phyloP scores from a whole-genome alignment of 2,329 filamentous ascomycete species.

The Botrytis cinerea region DNA sequence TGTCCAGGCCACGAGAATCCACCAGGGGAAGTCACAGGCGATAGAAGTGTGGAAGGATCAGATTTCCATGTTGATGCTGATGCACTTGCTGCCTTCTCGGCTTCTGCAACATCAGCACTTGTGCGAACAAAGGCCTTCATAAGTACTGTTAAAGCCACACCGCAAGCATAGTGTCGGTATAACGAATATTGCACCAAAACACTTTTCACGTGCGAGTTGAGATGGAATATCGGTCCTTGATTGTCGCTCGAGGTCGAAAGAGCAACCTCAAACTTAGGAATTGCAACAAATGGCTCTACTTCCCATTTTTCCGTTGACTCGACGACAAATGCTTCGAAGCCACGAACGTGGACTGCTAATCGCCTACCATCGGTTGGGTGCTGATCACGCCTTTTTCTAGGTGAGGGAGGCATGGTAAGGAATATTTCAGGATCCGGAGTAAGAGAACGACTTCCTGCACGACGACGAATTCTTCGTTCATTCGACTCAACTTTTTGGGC shows the following conservation, averaged over 20 bases:
- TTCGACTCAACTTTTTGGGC: constrained; percentile 72
- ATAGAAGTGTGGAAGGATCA: constrained; percentile 33
- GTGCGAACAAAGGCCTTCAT: constrained; percentile 66
- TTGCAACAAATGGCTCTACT: constrained; percentile 77
- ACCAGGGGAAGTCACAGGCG: constrained; percentile 37
- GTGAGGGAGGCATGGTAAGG: constrained; percentile 52
- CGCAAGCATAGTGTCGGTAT: constrained; percentile 87
- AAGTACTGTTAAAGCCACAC: constrained; percentile 77
- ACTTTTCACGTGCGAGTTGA: constrained; percentile 79
- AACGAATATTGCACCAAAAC: constrained; percentile 87
- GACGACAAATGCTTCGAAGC: constrained; percentile 86
- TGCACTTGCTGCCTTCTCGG: constrained; percentile 41
- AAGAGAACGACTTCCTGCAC: constrained; percentile 71
- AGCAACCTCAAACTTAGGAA: constrained; percentile 85
- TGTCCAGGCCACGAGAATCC: constrained; percentile 26
- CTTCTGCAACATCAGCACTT: constrained; percentile 49
- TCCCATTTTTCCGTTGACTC: constrained; percentile 85
- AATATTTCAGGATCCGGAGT: constrained; percentile 67
- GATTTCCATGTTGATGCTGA: constrained; percentile 23
- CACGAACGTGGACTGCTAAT: constrained; percentile 76
- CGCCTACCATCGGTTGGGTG: constrained; percentile 73
- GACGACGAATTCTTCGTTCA: constrained; percentile 59
- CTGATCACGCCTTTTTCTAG: constrained; percentile 53
- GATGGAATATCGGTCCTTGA: constrained; percentile 83
- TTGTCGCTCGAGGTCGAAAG: constrained; percentile 83